Base-by-base conservation (phyloP, 2,329 filamentous ascomycete genomes). In the Microcera coccophila region DNA sequence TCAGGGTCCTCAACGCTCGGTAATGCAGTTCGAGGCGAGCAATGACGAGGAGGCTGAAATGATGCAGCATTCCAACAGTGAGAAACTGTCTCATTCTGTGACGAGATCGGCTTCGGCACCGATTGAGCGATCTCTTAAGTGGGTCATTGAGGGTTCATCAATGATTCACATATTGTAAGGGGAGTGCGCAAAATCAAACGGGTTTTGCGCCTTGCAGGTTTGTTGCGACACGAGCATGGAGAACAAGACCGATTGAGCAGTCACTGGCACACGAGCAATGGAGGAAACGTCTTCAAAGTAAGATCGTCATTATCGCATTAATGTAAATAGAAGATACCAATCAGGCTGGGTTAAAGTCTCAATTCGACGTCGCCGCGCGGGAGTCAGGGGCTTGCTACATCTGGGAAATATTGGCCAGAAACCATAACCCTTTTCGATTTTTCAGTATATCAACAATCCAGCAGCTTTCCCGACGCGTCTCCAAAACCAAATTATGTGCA, bases 401-500 rank as follows among this genome's bases (percentile, higher is more conserved):
- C 50, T 15, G 44, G 15, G 33, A 47, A 42, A 46, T 35, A 36
- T 58, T 58, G 52, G 49, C 53, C 43, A 46, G 53, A 52, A 55
- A 52, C 54, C 57, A 47, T 24, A 57, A 57, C 55, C 55, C 55
- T 59, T 54, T 56, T 50, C 47, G 52, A 43, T 52, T 56, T 52
- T 49, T 52, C 52, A 54, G 54, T 58, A 59, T 54, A 58, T 58
- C 55, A 59, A 57, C 49, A 57, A 54, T 57, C 57, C 54, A 54
- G 50, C 59, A 53, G 57, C 54, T 54, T 35, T 36, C 44, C 41
- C 53, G 50, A 50, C 47, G 50, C 49, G 44, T 50, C 49, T 50
- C 51, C 51, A 52, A n/a, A 58, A 62, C 50, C 45, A 54, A 56
- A 47, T 47, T 56, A 59, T 62, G 58, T 61, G 53, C 61, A 58